A percentile compares a stretch with the other conserved stretches of the same genome.
These are phyloP conservation scores for Galium porrigens DNA, from an alignment of 305 asterid species.

Conservation along the genomic window DNA sequence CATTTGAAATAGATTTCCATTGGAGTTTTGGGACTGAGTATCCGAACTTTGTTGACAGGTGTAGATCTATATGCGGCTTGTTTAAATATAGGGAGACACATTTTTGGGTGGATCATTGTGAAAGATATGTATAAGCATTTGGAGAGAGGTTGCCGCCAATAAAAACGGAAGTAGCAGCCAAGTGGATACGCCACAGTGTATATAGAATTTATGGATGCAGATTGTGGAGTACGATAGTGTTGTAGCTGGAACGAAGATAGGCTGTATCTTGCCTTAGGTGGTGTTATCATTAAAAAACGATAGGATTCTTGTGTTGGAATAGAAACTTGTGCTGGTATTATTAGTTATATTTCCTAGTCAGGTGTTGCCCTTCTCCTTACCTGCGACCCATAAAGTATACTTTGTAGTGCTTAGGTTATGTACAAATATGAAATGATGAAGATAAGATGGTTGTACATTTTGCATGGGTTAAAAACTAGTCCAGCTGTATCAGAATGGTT, in stretches of 20 bases:
- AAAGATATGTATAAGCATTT: background rate
- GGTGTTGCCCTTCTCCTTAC: background rate
- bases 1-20: background rate
- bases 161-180: conserved; percentile 6
- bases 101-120: conserved; percentile 1
- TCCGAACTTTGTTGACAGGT: conserved; percentile 6
- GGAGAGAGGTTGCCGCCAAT: conserved; percentile 4
- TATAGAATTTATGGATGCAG: conserved; percentile 6
- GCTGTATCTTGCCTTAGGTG: conserved; percentile 1
- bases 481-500: conserved; percentile 11
- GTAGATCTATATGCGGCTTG: conserved; percentile 13
- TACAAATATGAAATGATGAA: conserved; percentile 10
- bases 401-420: conserved; percentile 9
- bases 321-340: background rate
- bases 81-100: conserved; percentile 9
- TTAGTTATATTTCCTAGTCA: background rate
- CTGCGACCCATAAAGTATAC: background rate
- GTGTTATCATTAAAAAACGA: background rate
- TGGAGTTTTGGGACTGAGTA: background rate
- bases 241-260: conserved; percentile 1
- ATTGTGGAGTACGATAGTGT: conserved; percentile 6
- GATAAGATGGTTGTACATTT: conserved; percentile 8
- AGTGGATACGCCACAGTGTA: conserved; percentile 13
- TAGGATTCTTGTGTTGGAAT: background rate
- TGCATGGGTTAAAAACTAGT: conserved; percentile 1